Evolutionary conservation across 2,329 filamentous ascomycete genomes (phyloP).

Genomic region (Calonectria hawksworthii): DNA sequence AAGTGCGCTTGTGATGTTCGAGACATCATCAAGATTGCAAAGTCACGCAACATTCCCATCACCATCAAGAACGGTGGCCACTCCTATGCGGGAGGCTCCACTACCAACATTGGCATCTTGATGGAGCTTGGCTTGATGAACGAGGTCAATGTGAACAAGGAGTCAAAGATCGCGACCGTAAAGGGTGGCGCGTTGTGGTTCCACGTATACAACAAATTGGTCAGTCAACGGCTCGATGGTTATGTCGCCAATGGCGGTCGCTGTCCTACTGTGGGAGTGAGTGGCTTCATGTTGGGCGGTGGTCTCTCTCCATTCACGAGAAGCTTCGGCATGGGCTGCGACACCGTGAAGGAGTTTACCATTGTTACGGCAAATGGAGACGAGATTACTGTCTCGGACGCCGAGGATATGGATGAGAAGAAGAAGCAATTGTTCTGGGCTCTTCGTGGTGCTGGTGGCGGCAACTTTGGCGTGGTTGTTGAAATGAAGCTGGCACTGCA

Average conservation of each 20-base stretch:
- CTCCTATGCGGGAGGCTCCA: neutral
- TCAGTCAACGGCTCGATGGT: neutral
- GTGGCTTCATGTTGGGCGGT: neutral
- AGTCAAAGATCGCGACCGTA: neutral
- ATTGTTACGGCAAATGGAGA: neutral
- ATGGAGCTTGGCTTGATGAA: neutral
- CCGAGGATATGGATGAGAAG: neutral
- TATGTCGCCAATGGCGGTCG: neutral
- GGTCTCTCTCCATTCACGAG: neutral
- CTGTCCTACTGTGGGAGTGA: neutral
- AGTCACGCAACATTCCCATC: neutral
- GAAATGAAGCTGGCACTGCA: neutral
- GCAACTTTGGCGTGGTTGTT: neutral
- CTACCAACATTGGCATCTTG: neutral
- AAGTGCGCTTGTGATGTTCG: neutral
- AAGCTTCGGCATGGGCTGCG: neutral
- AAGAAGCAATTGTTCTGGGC: neutral
- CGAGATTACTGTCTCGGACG: neutral
- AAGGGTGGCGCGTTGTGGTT: neutral
- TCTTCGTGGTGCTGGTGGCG: neutral
- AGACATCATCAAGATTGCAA: neutral
- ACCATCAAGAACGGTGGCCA: neutral
- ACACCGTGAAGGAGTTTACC: neutral
- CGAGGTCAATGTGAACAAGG: neutral
- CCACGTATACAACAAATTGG: neutral